Percentiles rank a stretch among this genome's conserved stretches.
These are phyloP conservation scores for Albatrellus sp. DNA, from an alignment of 1,284 basidiomycete genomes.

Conservation along the genomic window DNA sequence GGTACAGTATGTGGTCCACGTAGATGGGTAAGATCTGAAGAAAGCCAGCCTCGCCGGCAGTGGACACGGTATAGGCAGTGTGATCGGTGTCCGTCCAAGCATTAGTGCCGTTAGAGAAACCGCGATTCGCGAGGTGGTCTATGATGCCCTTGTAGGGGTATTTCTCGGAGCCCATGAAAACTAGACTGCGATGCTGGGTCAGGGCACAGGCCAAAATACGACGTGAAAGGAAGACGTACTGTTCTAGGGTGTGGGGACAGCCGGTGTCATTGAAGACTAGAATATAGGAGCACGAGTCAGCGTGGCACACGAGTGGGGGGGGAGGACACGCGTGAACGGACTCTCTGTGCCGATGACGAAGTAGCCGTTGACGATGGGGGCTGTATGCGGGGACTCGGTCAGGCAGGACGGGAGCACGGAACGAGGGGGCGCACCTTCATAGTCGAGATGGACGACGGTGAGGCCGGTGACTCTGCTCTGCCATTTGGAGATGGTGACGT, in stretches of 20 bases:
- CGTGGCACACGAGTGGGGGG: not conserved
- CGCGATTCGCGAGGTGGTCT: slow-evolving; percentile 93
- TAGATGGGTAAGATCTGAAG: slow-evolving; percentile 91
- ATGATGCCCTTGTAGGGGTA: slow-evolving; percentile 97
- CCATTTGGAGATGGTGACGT: slow-evolving; percentile 77
- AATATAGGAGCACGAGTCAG: not conserved
- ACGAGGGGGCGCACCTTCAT: slow-evolving; percentile 45
- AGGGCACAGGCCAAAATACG: not conserved
- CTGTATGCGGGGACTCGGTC: slow-evolving; percentile 24
- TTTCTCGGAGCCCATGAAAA: slow-evolving; percentile 90
- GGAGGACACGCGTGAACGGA: slow-evolving; percentile 21
- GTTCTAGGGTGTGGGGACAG: slow-evolving; percentile 89
- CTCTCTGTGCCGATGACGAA: slow-evolving; percentile 92
- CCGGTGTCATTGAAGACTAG: slow-evolving; percentile 87
- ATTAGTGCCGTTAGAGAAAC: slow-evolving; percentile 89
- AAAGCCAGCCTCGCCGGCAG: slow-evolving; percentile 94
- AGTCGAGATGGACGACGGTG: slow-evolving; percentile 71
- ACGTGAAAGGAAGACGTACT: slow-evolving; percentile 35
- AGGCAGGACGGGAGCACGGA: too few relatives aligned
- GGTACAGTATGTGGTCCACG: slow-evolving; percentile 95
- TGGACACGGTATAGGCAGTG: slow-evolving; percentile 95
- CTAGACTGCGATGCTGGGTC: slow-evolving; percentile 39
- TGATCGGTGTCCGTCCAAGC: slow-evolving; percentile 81
- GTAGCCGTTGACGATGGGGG: slow-evolving; percentile 86
- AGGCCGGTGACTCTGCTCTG: slow-evolving; percentile 69